Percentiles rank a stretch among this genome's conserved stretches.
Conservation (phyloP, 345 rosid genomes). For the Conringia planisiliqua region DNA sequence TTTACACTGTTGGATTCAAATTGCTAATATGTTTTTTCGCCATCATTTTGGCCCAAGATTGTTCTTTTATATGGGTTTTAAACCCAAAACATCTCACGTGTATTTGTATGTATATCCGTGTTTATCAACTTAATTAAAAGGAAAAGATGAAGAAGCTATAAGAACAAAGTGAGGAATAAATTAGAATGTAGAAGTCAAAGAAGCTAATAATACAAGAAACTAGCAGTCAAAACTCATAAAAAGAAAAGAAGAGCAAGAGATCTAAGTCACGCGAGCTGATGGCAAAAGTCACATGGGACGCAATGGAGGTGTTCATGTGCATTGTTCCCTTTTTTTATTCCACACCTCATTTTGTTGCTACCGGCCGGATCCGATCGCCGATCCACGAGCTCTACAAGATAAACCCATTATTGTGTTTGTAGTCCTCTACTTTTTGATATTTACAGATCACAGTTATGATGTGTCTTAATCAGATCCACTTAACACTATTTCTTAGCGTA, state of each 20-base stretch:
- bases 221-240: no score
- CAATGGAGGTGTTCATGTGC: slow-evolving; percentile 18
- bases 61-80: no score
- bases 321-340: not conserved
- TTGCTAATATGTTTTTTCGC: no score
- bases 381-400: slow-evolving; percentile 5
- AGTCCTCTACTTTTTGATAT: not conserved
- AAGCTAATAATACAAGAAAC: not conserved
- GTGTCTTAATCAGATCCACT: not conserved
- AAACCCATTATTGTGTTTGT: not conserved
- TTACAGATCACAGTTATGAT: not conserved
- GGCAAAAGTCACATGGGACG: slow-evolving; percentile 16
- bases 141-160: no score
- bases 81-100: no score
- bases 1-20: no score
- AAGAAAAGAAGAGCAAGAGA: not conserved
- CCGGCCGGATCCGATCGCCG: slow-evolving; percentile 13
- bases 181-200: no score
- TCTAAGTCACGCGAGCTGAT: not conserved
- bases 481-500: not conserved
- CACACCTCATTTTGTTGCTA: slow-evolving; percentile 4
- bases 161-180: no score
- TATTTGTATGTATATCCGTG: no score
- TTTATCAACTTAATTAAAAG: no score
- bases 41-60: no score